A percentile compares a stretch with the other conserved stretches of the same genome.
Conservation (phyloP, 768 basidiomycete genomes). For the Auriculariales sp. region DNA sequence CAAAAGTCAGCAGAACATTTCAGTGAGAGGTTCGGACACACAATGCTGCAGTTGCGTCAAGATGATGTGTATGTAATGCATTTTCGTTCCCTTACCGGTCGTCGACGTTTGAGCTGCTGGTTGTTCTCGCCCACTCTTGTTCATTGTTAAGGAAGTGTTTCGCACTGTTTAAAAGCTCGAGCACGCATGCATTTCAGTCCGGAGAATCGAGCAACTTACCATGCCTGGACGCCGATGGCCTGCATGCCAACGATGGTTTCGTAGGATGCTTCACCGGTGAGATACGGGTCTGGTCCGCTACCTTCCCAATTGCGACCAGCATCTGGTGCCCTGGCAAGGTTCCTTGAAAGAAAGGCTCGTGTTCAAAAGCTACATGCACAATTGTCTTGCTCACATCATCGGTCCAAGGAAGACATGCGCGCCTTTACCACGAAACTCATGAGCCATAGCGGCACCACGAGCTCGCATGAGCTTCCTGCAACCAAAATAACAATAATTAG, state of each 20-base stretch:
- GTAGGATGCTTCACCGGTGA: constrained; percentile 56
- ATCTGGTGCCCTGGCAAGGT: constrained; percentile 22
- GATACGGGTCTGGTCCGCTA: constrained; percentile 80
- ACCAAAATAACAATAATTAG: constrained; percentile 16
- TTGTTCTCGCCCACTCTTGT: constrained; percentile 18
- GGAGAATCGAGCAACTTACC: too few species aligned
- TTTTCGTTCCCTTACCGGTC: too few species aligned
- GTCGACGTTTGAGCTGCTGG: constrained; percentile 47
- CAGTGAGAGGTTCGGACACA: constrained; percentile 26
- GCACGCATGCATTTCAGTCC: constrained; percentile 14
- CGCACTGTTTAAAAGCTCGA: constrained; percentile 20
- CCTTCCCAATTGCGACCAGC: constrained; percentile 95
- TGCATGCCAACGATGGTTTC: constrained; percentile 81
- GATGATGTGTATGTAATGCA: too few species aligned
- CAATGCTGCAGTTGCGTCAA: too few species aligned
- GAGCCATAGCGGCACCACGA: constrained; percentile 69
- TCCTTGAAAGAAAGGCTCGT: too few species aligned
- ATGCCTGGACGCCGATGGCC: constrained; percentile 64
- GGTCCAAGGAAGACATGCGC: constrained; percentile 65
- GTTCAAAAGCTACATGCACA: too few species aligned
- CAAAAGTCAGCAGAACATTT: constrained; percentile 40
- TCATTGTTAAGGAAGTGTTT: constrained; percentile 45
- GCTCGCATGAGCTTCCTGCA: constrained; percentile 62
- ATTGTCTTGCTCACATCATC: constrained; percentile 82
- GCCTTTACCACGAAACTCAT: constrained; percentile 73